Conservation (phyloP, 1,284 basidiomycete genomes). For the Trametes sp. region DNA sequence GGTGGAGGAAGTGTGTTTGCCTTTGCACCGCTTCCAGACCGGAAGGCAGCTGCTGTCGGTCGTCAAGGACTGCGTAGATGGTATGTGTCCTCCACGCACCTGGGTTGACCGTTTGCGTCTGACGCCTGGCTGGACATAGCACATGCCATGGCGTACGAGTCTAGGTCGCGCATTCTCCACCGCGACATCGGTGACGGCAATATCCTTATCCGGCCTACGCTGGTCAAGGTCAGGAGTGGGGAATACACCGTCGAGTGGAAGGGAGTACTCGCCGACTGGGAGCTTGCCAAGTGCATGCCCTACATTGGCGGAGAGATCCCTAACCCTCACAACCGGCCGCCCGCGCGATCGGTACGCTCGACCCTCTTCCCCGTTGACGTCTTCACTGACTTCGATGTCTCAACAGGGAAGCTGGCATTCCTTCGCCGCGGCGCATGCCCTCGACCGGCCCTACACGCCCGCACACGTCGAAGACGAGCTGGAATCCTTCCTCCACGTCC, state of each 20-base stretch:
- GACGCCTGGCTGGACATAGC: background rate
- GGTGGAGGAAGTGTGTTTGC: constrained; percentile 14
- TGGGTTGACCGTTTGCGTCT: too few relatives aligned
- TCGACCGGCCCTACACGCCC: background rate
- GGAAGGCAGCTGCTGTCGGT: constrained; percentile 1
- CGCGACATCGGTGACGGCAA: constrained; percentile 23
- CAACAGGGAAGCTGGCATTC: background rate
- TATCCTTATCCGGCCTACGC: constrained; percentile 17
- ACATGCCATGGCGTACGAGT: constrained; percentile 4
- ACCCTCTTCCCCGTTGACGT: background rate
- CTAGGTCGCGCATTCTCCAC: constrained; percentile 7
- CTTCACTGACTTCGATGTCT: background rate
- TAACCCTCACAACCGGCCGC: background rate
- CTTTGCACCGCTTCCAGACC: constrained; percentile 5
- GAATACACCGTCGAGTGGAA: constrained; percentile 5
- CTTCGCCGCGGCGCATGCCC: background rate
- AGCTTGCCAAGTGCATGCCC: constrained; percentile 15
- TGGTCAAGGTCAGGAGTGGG: background rate
- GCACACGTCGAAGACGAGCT: constrained; percentile 15
- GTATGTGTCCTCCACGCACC: background rate
- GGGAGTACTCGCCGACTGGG: constrained; percentile 26
- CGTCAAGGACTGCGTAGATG: constrained; percentile 3
- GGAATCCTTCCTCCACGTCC: constrained; percentile 16
- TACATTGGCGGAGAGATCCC: background rate
- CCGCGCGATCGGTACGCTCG: constrained; percentile 3